Evolutionary conservation across 2,329 filamentous ascomycete genomes (phyloP), one percentile per base, ranked within the genome.

Genomic region (Arthrobotrys conoides): DNA sequence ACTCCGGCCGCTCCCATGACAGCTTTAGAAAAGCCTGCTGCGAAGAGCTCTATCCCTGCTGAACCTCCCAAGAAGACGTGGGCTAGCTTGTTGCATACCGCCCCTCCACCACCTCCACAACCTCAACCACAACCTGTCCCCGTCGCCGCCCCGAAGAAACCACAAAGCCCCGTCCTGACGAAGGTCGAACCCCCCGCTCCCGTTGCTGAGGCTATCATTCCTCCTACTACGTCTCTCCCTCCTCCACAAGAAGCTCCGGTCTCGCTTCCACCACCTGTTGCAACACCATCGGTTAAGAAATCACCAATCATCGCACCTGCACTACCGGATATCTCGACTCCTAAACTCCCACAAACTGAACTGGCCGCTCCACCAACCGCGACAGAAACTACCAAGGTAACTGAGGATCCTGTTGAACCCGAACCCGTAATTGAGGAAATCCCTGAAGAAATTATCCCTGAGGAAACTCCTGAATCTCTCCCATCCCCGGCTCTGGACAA

Each of bases 21-120:
- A 12, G 72, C 72, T 41, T 65, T 91, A 79, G 88, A 90, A 80
- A 92, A 94, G 83, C 91, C 91, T 14, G 84, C 86, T 77, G 89
- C 88, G 77, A 92, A 90, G 90, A 84, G 87, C 78, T 84, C 87
- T 78, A 84, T 87, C 57, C 82, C 85, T 41, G 84, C 86, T 65
- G 85, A 86, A 53, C 83, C 85, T 55, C 80, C 83, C 57, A 83
- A 85, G 64, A 84, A 83, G 82, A 81, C 86, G 64, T 88, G 86
- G 87, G 85, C 84, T 57, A 85, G 84, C 76, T 85, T 84, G 63
- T 55, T 77, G 41, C 73, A 77, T 36, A 16, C 65, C 16, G 66
- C 66, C 22, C 73, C 73, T 10, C 59, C 67, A 36, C 33, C 33
- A 16, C 59, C 59, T 44, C 73, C 66, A 6, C 71, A 65, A n/a